phyloP scores from a whole-genome alignment of 805 yeast species.

The Kodamaea leandrae region DNA sequence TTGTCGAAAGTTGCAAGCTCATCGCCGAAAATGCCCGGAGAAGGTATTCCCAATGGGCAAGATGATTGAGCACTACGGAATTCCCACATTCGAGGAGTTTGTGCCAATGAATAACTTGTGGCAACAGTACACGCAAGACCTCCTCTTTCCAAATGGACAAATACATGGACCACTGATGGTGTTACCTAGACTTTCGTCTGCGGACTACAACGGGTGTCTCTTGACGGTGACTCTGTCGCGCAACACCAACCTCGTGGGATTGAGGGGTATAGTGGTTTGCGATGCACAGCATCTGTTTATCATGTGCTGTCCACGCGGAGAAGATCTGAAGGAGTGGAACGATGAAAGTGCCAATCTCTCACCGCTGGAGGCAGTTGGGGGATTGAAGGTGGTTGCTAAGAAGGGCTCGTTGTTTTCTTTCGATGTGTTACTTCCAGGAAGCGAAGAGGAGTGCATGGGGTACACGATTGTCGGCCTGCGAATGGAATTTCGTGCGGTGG shows the following conservation, averaged over 20 bases:
- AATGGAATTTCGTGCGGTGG: slow-evolving; percentile 69
- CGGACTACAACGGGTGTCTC: slow-evolving; percentile 80
- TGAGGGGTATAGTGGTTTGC: slow-evolving; percentile 76
- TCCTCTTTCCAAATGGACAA: slow-evolving; percentile 40
- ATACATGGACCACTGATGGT: slow-evolving; percentile 30
- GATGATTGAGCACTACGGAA: slow-evolving; percentile 24
- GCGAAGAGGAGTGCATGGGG: slow-evolving; percentile 39
- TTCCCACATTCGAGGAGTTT: slow-evolving; percentile 50
- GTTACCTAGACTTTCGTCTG: slow-evolving; percentile 61
- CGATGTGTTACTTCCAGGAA: slow-evolving; percentile 33
- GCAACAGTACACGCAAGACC: slow-evolving; percentile 63
- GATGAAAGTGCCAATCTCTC: slow-evolving; percentile 17
- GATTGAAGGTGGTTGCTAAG: slow-evolving; percentile 65
- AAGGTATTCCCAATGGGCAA: slow-evolving; percentile 24
- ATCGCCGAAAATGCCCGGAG: slow-evolving; percentile 21
- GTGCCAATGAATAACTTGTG: slow-evolving; percentile 61
- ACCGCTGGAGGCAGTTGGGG: slow-evolving; percentile 48
- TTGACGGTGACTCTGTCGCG: slow-evolving; percentile 57
- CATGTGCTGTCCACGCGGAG: slow-evolving; percentile 49
- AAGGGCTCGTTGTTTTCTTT: slow-evolving; percentile 62
- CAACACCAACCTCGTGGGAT: slow-evolving; percentile 57
- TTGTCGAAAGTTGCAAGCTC: slow-evolving; percentile 35
- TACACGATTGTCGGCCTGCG: slow-evolving; percentile 79
- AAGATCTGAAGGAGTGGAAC: slow-evolving; percentile 35
- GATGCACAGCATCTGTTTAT: slow-evolving; percentile 76